Percentiles rank a stretch among this genome's conserved stretches.
These are phyloP conservation scores for Cinchona pubescens DNA, from an alignment of 257 asterid species.

Conservation along the genomic window DNA sequence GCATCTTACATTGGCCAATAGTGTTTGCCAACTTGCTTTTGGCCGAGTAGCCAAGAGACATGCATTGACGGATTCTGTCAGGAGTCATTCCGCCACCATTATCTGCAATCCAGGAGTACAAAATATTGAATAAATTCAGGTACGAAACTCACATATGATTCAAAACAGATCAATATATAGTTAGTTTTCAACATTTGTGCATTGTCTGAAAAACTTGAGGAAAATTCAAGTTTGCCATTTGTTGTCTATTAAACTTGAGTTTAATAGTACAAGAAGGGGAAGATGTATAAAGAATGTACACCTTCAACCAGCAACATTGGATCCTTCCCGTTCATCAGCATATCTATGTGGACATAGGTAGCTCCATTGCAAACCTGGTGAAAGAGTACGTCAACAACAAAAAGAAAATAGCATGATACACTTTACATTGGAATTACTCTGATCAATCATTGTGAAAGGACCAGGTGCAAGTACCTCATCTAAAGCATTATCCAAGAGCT, in stretches of 20 bases:
- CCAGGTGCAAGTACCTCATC: slow-evolving; percentile 54
- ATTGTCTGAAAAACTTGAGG: not conserved
- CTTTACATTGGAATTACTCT: too few species aligned
- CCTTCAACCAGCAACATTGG: slow-evolving; percentile 74
- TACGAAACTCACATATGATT: not conserved
- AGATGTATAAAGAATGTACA: slow-evolving; percentile 9
- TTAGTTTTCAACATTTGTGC: not conserved
- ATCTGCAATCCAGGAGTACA: slow-evolving; percentile 33
- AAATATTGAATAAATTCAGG: not conserved
- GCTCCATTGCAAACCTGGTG: slow-evolving; percentile 65
- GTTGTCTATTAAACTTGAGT: not conserved
- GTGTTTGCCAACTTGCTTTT: slow-evolving; percentile 65
- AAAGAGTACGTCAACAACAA: not conserved
- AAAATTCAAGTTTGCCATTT: not conserved
- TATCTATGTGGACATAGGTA: slow-evolving; percentile 55
- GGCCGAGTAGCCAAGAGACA: slow-evolving; percentile 80
- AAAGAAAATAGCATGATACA: not conserved
- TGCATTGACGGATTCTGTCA: slow-evolving; percentile 69
- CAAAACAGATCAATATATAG: not conserved
- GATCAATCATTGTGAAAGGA: not conserved
- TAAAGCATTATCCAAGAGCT: slow-evolving; percentile 80
- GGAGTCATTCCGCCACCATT: slow-evolving; percentile 92
- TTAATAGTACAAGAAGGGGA: not conserved
- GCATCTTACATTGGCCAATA: slow-evolving; percentile 74
- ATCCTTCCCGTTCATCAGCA: slow-evolving; percentile 47